These are phyloP conservation scores for Fragaria iinumae DNA, from an alignment of 306 rosid genomes.

Conservation along the genomic window DNA sequence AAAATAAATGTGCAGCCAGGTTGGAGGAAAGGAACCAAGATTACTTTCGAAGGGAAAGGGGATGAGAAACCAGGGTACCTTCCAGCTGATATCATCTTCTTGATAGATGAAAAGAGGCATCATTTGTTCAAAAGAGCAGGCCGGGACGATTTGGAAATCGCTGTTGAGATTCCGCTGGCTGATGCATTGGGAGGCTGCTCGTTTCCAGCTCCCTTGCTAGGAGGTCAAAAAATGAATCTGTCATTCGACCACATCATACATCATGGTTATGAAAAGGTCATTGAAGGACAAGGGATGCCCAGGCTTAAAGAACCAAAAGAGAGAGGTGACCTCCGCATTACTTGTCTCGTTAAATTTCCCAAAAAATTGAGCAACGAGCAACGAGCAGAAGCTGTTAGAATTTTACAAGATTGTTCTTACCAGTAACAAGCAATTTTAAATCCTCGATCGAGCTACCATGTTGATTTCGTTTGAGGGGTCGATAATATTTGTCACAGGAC, in stretches of 20 bases:
- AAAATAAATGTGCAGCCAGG: conserved; percentile 79
- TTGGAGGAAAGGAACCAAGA: conserved; percentile 84
- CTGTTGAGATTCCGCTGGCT: conserved; percentile 63
- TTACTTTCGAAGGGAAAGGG: conserved; percentile 83
- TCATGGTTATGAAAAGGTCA: conserved; percentile 66
- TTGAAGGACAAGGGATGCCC: conserved; percentile 86
- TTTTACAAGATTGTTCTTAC: conserved; percentile 55
- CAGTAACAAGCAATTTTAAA: neutral
- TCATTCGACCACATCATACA: conserved; percentile 57
- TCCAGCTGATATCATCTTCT: conserved; percentile 76
- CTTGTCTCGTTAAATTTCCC: conserved; percentile 65
- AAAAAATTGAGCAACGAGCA: conserved; percentile 47
- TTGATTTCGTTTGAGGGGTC: neutral
- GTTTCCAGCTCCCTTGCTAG: conserved; percentile 65
- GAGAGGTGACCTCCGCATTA: conserved; percentile 74
- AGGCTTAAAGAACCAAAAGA: conserved; percentile 38
- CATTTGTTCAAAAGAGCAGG: conserved; percentile 62
- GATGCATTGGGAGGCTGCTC: conserved; percentile 81
- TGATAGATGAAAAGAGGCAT: conserved; percentile 67
- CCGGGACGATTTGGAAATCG: conserved; percentile 58
- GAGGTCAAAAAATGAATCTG: conserved; percentile 62
- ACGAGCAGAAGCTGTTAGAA: conserved; percentile 52
- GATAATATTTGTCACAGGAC: neutral
- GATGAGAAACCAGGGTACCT: conserved; percentile 89
- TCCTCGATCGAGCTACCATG: neutral